phyloP scores from a whole-genome alignment of 805 yeast species.

The Clavispora fructus region DNA sequence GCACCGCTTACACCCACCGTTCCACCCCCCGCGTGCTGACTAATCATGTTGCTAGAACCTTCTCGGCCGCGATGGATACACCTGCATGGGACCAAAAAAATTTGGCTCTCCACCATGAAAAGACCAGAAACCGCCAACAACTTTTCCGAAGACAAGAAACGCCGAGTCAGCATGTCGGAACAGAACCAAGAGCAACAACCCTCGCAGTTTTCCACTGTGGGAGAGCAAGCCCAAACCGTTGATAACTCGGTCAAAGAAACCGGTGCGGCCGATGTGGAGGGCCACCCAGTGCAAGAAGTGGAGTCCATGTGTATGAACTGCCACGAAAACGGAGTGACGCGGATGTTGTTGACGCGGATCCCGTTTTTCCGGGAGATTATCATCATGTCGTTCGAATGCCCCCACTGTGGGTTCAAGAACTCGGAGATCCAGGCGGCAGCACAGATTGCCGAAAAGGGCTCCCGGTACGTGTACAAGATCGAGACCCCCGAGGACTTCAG shows the following conservation, averaged over 20 bases:
- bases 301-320: conserved; percentile 97
- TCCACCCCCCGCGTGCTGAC: background rate
- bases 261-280: conserved; percentile 78
- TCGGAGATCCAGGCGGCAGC: conserved; percentile 96
- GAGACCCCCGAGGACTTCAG: conserved; percentile 70
- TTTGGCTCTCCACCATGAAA: background rate
- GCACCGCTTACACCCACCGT: too few relatives aligned
- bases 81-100: conserved; percentile 1
- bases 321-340: conserved; percentile 75
- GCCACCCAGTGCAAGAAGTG: conserved; percentile 93
- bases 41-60: background rate
- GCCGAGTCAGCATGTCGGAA: conserved; percentile 10
- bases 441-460: conserved; percentile 83
- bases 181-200: conserved; percentile 4
- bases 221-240: conserved; percentile 24
- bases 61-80: background rate
- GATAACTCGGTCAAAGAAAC: conserved; percentile 54
- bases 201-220: conserved; percentile 22
- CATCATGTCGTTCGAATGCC: conserved; percentile 92
- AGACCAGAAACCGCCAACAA: background rate
- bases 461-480: conserved; percentile 62
- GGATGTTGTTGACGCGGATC: conserved; percentile 78
- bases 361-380: conserved; percentile 91
- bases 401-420: conserved; percentile 88
- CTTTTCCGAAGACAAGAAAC: conserved; percentile 11